phyloP scores from a whole-genome alignment of 306 rosid species.

The Sechiopsis laciniata region DNA sequence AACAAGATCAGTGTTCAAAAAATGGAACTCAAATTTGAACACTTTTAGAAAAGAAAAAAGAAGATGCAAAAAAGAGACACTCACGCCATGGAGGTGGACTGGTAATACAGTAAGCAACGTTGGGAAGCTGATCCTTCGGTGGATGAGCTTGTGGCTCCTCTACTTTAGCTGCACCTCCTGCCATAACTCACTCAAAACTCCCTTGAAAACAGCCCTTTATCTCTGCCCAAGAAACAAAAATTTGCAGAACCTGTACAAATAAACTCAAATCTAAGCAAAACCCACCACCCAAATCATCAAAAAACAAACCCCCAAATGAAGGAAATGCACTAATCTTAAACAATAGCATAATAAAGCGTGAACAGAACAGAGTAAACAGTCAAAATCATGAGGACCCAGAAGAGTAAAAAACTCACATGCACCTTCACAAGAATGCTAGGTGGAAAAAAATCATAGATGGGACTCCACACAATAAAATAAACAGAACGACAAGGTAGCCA shows the following conservation, averaged over 20 bases:
- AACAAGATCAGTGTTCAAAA: conserved; percentile 11
- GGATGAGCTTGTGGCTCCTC: conserved; percentile 94
- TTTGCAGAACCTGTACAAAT: conserved; percentile 21
- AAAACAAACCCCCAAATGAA: conserved; percentile 18
- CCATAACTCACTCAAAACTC: conserved; percentile 43
- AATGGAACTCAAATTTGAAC: conserved; percentile 26
- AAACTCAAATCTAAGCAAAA: conserved; percentile 38
- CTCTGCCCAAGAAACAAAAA: conserved; percentile 24
- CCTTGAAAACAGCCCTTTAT: conserved; percentile 17
- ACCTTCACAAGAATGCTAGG: conserved; percentile 15
- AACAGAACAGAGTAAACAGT: conserved; percentile 11
- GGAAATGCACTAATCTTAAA: neutral
- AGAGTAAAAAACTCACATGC: conserved; percentile 31
- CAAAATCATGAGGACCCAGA: conserved; percentile 25
- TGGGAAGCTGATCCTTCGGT: conserved; percentile 88
- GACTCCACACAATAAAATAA: conserved; percentile 5
- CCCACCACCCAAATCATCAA: conserved; percentile 41
- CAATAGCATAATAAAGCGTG: neutral
- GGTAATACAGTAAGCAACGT: conserved; percentile 74
- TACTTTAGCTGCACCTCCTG: conserved; percentile 64
- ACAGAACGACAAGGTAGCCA: conserved; percentile 28
- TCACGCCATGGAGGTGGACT: conserved; percentile 99
- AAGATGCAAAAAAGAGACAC: conserved; percentile 31
- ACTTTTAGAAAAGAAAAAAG: neutral
- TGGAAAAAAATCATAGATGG: conserved; percentile 22